These are phyloP conservation scores for Tuber magnatum DNA, from an alignment of 495 filamentous ascomycete genomes.

Conservation along the genomic window DNA sequence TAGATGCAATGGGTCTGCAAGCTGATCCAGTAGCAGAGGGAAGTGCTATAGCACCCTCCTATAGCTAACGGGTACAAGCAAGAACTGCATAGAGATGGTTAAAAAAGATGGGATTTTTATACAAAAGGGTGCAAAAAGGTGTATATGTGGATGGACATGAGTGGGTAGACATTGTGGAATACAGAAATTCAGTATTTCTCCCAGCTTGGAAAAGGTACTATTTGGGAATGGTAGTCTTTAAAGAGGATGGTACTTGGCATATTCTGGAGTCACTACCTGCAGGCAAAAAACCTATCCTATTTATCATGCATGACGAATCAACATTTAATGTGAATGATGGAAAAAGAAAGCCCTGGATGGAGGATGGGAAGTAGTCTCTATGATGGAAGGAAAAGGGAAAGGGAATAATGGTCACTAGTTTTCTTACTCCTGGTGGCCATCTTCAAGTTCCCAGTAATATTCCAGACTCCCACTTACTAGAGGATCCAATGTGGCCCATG, in stretches of 20 bases:
- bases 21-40: too few relatives aligned
- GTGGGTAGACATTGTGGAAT: slow-evolving; percentile 17
- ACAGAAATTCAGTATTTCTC: slow-evolving; percentile 9
- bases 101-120: slow-evolving; percentile 13
- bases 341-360: slow-evolving; percentile 9
- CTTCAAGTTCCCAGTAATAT: slow-evolving; percentile 15
- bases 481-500: slow-evolving; percentile 9
- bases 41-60: too few relatives aligned
- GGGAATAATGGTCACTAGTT: slow-evolving; percentile 18
- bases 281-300: slow-evolving; percentile 3
- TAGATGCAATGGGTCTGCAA: too few relatives aligned
- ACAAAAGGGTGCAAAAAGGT: slow-evolving; percentile 2
- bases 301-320: slow-evolving; percentile 16
- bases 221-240: neutral
- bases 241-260: slow-evolving; percentile 11
- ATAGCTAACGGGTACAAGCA: neutral
- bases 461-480: neutral
- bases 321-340: slow-evolving; percentile 21
- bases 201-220: slow-evolving; percentile 6
- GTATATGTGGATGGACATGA: slow-evolving; percentile 20
- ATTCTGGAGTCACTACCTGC: neutral
- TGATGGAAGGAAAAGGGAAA: slow-evolving; percentile 5
- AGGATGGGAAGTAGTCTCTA: slow-evolving; percentile 11
- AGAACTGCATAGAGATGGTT: slow-evolving; percentile 10
- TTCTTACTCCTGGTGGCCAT: slow-evolving; percentile 10